Percentiles rank a stretch among this genome's conserved stretches.
phyloP scores from a whole-genome alignment of 2,329 filamentous ascomycete genomes.

The Monosporascus cannonballus region DNA sequence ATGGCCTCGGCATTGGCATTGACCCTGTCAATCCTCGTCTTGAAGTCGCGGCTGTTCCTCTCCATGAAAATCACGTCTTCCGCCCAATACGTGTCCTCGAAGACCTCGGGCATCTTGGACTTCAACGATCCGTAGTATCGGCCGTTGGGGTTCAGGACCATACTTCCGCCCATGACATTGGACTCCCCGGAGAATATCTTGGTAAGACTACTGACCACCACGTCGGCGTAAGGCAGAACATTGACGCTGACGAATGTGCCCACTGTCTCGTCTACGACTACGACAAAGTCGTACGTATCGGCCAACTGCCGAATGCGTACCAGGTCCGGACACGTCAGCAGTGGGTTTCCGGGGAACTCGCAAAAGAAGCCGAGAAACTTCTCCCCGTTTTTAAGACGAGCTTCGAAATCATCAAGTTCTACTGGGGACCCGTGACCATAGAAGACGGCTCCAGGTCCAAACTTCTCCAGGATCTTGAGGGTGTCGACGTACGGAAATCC shows the following conservation, averaged over 20 bases:
- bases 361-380: constrained; percentile 80
- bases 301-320: constrained; percentile 73
- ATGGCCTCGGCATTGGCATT: constrained; percentile 82
- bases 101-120: constrained; percentile 54
- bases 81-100: constrained; percentile 88
- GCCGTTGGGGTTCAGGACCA: constrained; percentile 58
- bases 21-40: constrained; percentile 72
- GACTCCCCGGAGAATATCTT: constrained; percentile 97
- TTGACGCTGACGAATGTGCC: constrained; percentile 96
- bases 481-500: constrained; percentile 99
- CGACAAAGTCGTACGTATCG: constrained; percentile 77
- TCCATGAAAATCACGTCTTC: constrained; percentile 95
- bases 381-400: constrained; percentile 63
- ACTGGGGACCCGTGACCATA: constrained; percentile 73
- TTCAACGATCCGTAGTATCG: constrained; percentile 68
- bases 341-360: constrained; percentile 90
- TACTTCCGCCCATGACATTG: constrained; percentile 93
- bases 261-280: constrained; percentile 93
- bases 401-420: constrained; percentile 80
- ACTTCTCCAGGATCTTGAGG: constrained; percentile 90
- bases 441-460: constrained; percentile 81
- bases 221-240: constrained; percentile 80
- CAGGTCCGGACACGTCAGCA: constrained; percentile 80
- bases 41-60: constrained; percentile 90
- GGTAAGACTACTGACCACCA: constrained; percentile 90